phyloP scores from a whole-genome alignment of 2,329 filamentous ascomycete species.

The Ophiocordyceps camponoti-floridani region DNA sequence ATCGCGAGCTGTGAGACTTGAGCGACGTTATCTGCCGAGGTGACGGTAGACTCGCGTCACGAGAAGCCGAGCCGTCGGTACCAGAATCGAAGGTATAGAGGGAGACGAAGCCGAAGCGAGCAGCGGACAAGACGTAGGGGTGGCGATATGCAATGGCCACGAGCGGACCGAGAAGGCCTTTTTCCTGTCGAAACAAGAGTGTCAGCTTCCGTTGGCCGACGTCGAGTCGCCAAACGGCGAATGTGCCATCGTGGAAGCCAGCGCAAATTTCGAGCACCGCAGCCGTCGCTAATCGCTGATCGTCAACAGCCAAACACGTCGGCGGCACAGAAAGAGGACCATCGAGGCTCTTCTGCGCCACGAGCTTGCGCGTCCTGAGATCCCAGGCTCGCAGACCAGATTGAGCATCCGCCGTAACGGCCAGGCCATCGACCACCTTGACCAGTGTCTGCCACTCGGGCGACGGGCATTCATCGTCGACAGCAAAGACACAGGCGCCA shows the following conservation, averaged over 20 bases:
- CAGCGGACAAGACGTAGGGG: slow-evolving; percentile 67
- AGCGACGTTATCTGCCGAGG: slow-evolving; percentile 52
- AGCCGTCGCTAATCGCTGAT: slow-evolving; percentile 18
- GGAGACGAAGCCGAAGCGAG: slow-evolving; percentile 53
- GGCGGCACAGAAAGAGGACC: slow-evolving; percentile 20
- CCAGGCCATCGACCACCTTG: slow-evolving; percentile 57
- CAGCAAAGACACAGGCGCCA: slow-evolving; percentile 2
- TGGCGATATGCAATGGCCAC: slow-evolving; percentile 53
- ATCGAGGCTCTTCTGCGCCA: slow-evolving; percentile 30
- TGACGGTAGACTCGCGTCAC: slow-evolving; percentile 4
- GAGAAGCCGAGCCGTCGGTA: not conserved
- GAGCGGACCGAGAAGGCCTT: slow-evolving; percentile 46
- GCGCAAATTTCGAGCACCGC: slow-evolving; percentile 41
- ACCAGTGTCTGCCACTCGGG: slow-evolving; percentile 45
- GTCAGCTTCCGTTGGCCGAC: slow-evolving; percentile 23
- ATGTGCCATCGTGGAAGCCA: slow-evolving; percentile 55
- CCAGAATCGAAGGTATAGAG: slow-evolving; percentile 46
- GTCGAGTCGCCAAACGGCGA: slow-evolving; percentile 49
- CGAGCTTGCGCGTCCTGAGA: slow-evolving; percentile 40
- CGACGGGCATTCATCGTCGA: not conserved
- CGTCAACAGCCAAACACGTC: slow-evolving; percentile 49
- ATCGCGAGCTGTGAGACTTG: slow-evolving; percentile 60
- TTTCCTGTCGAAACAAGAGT: slow-evolving; percentile 37
- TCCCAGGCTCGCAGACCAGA: slow-evolving; percentile 67
- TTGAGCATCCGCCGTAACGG: slow-evolving; percentile 55